Percentiles rank a stretch among this genome's conserved stretches.
These are phyloP conservation scores for Uromyces viciae-fabae DNA, from an alignment of 1,284 basidiomycete species.

Conservation along the genomic window DNA sequence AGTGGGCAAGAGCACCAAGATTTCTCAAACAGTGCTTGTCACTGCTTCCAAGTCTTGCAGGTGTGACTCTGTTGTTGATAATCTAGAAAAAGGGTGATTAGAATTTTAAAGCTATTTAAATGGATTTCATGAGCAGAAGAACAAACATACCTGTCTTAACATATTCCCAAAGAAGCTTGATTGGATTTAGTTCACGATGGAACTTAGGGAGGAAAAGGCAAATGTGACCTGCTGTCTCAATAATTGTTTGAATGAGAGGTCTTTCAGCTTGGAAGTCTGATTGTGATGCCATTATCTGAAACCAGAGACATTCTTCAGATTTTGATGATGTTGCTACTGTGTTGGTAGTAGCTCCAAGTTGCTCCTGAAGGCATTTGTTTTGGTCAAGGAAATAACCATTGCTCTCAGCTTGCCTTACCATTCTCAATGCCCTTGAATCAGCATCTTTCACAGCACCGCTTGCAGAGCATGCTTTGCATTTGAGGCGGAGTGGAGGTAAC, in stretches of 20 bases:
- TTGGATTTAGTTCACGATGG: not conserved
- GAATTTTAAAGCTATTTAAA: not conserved
- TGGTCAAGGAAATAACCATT: constrained; percentile 17
- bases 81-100: not conserved
- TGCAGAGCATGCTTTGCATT: not conserved
- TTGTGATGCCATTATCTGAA: not conserved
- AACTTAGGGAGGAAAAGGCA: not conserved
- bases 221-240: not conserved
- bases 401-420: constrained; percentile 1
- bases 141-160: not conserved
- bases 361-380: not conserved
- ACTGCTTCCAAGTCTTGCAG: not conserved
- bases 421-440: not conserved
- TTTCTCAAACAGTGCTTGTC: constrained; percentile 3
- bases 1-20: not conserved
- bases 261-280: not conserved
- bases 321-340: too few species aligned
- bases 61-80: not conserved
- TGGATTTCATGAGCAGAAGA: not conserved
- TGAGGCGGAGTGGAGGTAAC: not conserved
- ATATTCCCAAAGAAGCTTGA: not conserved
- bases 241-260: not conserved
- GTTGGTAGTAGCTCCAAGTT: not conserved
- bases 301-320: too few species aligned
- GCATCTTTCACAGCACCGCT: not conserved